These are phyloP conservation scores for Malassezia restricta DNA, from an alignment of 1,284 basidiomycete genomes.

Conservation along the genomic window DNA sequence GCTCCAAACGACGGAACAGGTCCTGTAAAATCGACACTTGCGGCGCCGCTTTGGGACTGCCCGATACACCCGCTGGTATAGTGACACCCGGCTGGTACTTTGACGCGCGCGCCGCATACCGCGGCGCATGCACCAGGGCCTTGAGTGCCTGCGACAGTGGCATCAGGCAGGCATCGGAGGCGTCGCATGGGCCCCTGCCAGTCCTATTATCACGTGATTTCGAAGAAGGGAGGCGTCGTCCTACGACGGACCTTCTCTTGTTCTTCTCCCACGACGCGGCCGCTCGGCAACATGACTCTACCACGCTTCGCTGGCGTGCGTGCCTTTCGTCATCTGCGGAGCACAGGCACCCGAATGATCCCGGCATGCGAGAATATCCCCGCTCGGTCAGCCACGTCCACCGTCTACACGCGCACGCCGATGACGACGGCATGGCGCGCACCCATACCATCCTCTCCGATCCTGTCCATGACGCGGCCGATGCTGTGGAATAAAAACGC, in stretches of 20 bases:
- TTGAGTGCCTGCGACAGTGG: conserved; percentile 52
- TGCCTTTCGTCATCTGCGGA: conserved; percentile 3
- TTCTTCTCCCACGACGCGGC: background rate
- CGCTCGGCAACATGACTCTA: conserved; percentile 1
- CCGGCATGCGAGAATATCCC: background rate
- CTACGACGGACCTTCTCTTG: background rate
- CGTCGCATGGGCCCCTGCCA: background rate
- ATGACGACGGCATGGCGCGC: too few relatives aligned
- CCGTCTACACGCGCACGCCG: background rate
- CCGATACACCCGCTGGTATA: conserved; percentile 47
- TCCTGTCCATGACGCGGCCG: conserved; percentile 8
- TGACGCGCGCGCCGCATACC: conserved; percentile 56
- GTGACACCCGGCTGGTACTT: conserved; percentile 44
- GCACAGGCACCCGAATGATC: background rate
- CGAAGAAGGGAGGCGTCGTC: background rate
- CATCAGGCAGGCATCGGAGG: background rate
- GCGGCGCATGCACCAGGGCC: conserved; percentile 60
- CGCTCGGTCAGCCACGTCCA: background rate
- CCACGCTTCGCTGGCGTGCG: conserved; percentile 9
- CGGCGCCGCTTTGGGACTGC: conserved; percentile 56
- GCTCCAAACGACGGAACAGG: conserved; percentile 52
- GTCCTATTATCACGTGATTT: conserved; percentile 4
- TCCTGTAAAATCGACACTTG: conserved; percentile 52
- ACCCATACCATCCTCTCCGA: background rate
- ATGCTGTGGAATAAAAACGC: background rate